These are phyloP conservation scores for Echinosphaeria canescens DNA, from an alignment of 2,329 filamentous ascomycete genomes.

Conservation along the genomic window DNA sequence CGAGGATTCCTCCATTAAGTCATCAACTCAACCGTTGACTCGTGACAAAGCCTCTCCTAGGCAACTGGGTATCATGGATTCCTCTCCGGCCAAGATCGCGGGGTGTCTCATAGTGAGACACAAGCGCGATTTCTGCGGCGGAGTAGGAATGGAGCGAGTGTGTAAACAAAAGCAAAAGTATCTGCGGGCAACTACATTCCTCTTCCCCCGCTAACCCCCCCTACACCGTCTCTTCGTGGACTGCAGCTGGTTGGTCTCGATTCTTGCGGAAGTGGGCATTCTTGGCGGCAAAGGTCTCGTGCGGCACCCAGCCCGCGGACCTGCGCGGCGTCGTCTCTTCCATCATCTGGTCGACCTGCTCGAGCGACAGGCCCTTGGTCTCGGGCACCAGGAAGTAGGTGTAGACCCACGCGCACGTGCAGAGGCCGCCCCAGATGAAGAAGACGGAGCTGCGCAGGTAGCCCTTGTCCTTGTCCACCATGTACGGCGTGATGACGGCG, in stretches of 20 bases:
- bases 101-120: too few species aligned
- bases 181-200: too few species aligned
- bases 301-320: constrained; percentile 56
- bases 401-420: constrained; percentile 2
- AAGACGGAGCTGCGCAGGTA: constrained; percentile 1
- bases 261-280: constrained; percentile 1
- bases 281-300: constrained; percentile 38
- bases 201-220: too few species aligned
- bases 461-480: constrained; percentile 40
- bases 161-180: too few species aligned
- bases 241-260: not conserved
- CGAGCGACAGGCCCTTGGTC: constrained; percentile 5
- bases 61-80: too few species aligned
- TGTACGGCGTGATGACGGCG: constrained; percentile 56
- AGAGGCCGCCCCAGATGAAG: constrained; percentile 5
- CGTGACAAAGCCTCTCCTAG: too few species aligned
- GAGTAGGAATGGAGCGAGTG: too few species aligned
- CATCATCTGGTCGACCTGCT: constrained; percentile 34
- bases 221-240: not conserved
- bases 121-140: too few species aligned
- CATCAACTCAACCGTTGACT: too few species aligned
- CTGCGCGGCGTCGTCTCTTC: constrained; percentile 64
- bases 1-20: too few species aligned
- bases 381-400: constrained; percentile 4
- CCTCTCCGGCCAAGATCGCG: too few species aligned